phyloP scores from a whole-genome alignment of 768 basidiomycete genomes.

The Pleurotus salmoneostramineus region DNA sequence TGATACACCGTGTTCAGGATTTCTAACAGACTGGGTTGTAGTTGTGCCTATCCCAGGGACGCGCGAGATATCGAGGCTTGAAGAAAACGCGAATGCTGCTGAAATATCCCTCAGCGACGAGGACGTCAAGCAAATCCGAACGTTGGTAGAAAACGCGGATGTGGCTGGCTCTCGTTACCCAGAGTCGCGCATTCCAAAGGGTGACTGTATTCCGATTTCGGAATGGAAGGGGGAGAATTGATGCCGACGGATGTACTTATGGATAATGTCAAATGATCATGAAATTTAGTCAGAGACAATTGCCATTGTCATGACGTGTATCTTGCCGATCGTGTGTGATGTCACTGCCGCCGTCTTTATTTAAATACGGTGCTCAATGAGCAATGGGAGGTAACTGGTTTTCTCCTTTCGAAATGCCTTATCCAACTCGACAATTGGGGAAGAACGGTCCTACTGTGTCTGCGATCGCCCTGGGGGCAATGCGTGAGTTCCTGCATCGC shows the following conservation, averaged over 20 bases:
- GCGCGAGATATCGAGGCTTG: slow-evolving; percentile 13
- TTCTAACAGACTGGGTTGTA: not conserved
- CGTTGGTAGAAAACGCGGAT: slow-evolving; percentile 15
- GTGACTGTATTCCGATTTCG: slow-evolving; percentile 16
- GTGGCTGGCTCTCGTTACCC: slow-evolving; percentile 17
- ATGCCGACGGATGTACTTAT: not conserved
- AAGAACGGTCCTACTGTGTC: slow-evolving; percentile 20
- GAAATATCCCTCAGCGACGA: slow-evolving; percentile 12
- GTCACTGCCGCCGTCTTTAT: too few species aligned
- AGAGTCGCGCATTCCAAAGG: slow-evolving; percentile 8
- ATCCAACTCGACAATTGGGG: slow-evolving; percentile 18
- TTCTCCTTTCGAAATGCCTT: not conserved
- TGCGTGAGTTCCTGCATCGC: slow-evolving; percentile 13
- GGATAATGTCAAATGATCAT: too few species aligned
- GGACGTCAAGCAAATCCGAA: slow-evolving; percentile 17
- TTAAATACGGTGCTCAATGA: too few species aligned
- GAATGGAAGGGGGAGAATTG: slow-evolving; percentile 11
- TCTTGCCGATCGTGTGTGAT: too few species aligned
- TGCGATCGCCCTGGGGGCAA: slow-evolving; percentile 22
- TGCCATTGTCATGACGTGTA: too few species aligned
- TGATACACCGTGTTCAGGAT: not conserved
- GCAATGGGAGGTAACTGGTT: too few species aligned
- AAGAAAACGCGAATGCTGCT: slow-evolving; percentile 17
- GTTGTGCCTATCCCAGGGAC: slow-evolving; percentile 21
- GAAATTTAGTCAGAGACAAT: too few species aligned